Evolutionary conservation across 2,329 filamentous ascomycete genomes (phyloP).

Genomic region (Tothia fuscella): DNA sequence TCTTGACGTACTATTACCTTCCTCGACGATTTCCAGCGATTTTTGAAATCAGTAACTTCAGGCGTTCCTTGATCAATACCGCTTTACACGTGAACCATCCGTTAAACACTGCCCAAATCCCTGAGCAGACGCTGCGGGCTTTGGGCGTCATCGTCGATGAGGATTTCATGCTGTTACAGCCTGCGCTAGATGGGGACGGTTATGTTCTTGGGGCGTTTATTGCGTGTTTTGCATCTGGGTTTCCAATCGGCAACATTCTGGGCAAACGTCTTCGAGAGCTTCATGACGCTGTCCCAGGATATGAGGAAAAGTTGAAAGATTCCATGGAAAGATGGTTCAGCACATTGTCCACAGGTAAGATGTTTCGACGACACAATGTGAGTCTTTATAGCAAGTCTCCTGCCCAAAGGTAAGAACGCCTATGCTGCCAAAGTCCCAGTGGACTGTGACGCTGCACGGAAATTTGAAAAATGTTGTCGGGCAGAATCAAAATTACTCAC

Average conservation of each 20-base stretch:
- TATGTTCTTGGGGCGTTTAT: slow-evolving; percentile 46
- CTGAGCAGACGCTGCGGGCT: slow-evolving; percentile 31
- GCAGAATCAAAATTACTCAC: slow-evolving; percentile 8
- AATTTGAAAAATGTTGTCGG: slow-evolving; percentile 22
- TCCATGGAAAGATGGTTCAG: slow-evolving; percentile 53
- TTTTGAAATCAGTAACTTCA: slow-evolving; percentile 25
- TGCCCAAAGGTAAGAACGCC: too few species aligned
- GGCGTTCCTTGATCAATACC: slow-evolving; percentile 30
- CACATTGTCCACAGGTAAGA: slow-evolving; percentile 37
- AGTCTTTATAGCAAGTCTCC: too few species aligned
- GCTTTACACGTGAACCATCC: slow-evolving; percentile 33
- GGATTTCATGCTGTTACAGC: slow-evolving; percentile 48
- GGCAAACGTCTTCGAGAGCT: slow-evolving; percentile 40
- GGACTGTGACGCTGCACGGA: slow-evolving; percentile 33
- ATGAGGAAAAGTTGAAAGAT: slow-evolving; percentile 41
- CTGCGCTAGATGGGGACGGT: slow-evolving; percentile 14
- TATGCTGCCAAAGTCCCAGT: slow-evolving; percentile 18
- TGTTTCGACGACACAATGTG: slow-evolving; percentile 42
- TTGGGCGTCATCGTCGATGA: slow-evolving; percentile 44
- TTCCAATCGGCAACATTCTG: slow-evolving; percentile 44
- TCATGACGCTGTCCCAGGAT: slow-evolving; percentile 46
- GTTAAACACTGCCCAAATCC: slow-evolving; percentile 21
- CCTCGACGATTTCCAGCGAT: slow-evolving; percentile 44
- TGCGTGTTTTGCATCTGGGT: slow-evolving; percentile 46
- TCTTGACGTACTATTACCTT: slow-evolving; percentile 41